Evolutionary conservation across 352 stramenopile genomes (phyloP), one percentile per base, ranked within the genome.

Genomic region (Globisporangium splendens): DNA sequence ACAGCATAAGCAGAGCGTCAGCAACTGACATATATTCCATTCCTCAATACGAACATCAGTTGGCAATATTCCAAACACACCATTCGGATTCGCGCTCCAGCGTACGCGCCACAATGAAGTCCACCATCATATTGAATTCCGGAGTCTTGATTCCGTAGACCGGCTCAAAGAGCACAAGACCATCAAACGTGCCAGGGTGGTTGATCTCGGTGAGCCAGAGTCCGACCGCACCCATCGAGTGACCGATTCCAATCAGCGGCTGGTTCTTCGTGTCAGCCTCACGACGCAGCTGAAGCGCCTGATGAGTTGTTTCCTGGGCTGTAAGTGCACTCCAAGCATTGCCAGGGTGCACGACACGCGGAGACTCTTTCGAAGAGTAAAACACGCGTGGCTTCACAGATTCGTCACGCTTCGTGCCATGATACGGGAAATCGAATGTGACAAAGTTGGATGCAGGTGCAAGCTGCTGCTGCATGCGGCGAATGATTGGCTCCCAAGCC

Each of bases 201-300:
- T 55, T 38, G n/a, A 79, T 61, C 51, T 79, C 72, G 4, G 56
- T 24, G 46, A 73, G 73, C 72, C 69, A 79, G 7, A 82, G 28
- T 17, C 67, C 69, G 10, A 62, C 53, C 3, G 64, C 70, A 4
- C 72, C 72, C 72, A 81, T 81, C 8, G 72, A 81, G 43, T 81
- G 67, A 8, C 72, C 69, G 54, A 88, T 73, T 0, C 78, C 78
- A 46, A 86, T 73, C 17, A 88, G 49, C 41, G 74, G 62, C 12
- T 48, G 31, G 17, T 59, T 31, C 3, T 62, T 50, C 20, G 63
- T 17, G 3, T 64, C 56, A 18, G 24, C 24, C 24, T 31, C 24
- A 31, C 24, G 24, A 31, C 24, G 24, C 24, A 61, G 56, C 18
- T 63, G 21, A 14, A 54, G 42, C 8, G 75, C 50, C 6, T 46